phyloP scores from a whole-genome alignment of 805 yeast genomes.

The Ogataea methanolica region DNA sequence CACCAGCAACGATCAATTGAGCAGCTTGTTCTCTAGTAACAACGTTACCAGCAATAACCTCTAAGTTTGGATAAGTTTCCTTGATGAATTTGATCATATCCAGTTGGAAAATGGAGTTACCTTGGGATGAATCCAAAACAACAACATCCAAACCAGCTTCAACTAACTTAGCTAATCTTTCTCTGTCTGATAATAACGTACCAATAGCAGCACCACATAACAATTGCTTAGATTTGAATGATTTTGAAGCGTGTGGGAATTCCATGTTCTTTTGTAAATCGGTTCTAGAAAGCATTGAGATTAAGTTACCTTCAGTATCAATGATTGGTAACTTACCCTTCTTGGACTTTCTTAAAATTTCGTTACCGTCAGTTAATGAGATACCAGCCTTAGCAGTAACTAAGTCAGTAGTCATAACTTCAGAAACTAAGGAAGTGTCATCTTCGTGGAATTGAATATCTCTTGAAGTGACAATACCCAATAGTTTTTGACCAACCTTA shows the following conservation, averaged over 20 bases:
- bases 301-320: constrained; percentile 68
- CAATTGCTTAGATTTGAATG: constrained; percentile 88
- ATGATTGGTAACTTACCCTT: constrained; percentile 97
- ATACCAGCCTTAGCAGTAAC: constrained; percentile 83
- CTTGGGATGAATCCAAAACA: constrained; percentile 93
- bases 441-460: constrained; percentile 94
- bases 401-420: constrained; percentile 86
- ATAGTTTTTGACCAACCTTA: constrained; percentile 77
- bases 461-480: constrained; percentile 96
- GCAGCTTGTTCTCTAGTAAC: constrained; percentile 99
- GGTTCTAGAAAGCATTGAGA: constrained; percentile 88
- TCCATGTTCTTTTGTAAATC: constrained; percentile 94
- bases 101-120: constrained; percentile 92
- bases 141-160: constrained; percentile 98
- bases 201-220: constrained; percentile 99
- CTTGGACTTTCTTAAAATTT: constrained; percentile 83
- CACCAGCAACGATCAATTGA: constrained; percentile 88
- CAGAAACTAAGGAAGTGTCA: constrained; percentile 53
- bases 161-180: constrained; percentile 76
- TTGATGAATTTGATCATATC: constrained; percentile 93
- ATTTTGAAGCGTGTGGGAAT: constrained; percentile 93
- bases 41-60: constrained; percentile 97
- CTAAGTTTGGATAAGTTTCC: constrained; percentile 66
- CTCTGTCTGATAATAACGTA: constrained; percentile 84
- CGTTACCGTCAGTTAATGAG: constrained; percentile 81